Percentiles rank a stretch among this genome's conserved stretches.
Evolutionary conservation across 2,329 filamentous ascomycete species (phyloP).

Genomic region (Fusarium sp.): DNA sequence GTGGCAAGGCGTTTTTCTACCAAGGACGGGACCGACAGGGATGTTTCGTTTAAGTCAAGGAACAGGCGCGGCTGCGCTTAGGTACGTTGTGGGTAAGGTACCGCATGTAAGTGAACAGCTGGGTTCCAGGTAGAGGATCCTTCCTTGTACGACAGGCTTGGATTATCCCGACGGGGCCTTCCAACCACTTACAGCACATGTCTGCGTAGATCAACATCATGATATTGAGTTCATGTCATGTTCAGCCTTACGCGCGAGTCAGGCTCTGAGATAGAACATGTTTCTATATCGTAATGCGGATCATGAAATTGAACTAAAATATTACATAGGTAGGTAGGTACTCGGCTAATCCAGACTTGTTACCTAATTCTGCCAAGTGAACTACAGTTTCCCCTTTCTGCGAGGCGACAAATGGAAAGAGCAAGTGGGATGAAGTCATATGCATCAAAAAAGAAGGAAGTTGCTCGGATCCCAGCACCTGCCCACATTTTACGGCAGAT

Average conservation of each 20-base stretch:
- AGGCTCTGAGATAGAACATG: background rate
- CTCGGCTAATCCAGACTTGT: too few relatives aligned
- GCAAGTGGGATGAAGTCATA: background rate
- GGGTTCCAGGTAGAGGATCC: background rate
- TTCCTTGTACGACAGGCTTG: background rate
- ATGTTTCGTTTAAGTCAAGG: background rate
- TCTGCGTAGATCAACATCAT: background rate
- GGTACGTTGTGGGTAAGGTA: constrained; percentile 9
- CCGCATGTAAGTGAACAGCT: background rate
- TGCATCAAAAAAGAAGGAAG: background rate
- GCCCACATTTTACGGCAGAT: background rate
- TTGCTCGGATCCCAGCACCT: background rate
- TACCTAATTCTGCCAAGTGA: background rate
- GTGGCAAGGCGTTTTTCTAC: constrained; percentile 36
- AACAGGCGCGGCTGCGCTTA: constrained; percentile 12
- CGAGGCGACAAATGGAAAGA: background rate
- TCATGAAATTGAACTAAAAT: constrained; percentile 1
- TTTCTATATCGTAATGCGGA: constrained; percentile 7
- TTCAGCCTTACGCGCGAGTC: constrained; percentile 25
- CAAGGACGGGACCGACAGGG: background rate
- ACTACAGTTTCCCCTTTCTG: background rate
- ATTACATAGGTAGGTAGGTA: background rate
- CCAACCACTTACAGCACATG: too few relatives aligned
- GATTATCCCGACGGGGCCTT: background rate
- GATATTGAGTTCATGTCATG: background rate